Evolutionary conservation across 352 stramenopile genomes (phyloP).

Genomic region (Discostella stelligera): DNA sequence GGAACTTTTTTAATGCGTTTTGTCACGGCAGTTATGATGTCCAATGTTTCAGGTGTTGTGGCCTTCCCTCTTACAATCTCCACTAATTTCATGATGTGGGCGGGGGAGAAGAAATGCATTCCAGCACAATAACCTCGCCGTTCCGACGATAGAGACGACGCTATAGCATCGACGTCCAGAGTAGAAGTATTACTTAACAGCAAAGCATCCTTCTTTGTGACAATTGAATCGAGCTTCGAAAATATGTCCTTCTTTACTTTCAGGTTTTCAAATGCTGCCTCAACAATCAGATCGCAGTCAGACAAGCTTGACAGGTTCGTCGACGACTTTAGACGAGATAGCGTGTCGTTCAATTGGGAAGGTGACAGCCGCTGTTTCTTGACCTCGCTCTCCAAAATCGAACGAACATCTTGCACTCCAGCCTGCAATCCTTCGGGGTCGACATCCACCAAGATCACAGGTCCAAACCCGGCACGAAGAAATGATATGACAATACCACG

Average conservation of each 20-base stretch:
- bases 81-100: constrained; percentile 86
- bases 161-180: constrained; percentile 86
- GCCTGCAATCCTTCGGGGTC: constrained; percentile 79
- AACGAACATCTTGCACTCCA: constrained; percentile 79
- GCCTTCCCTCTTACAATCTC: constrained; percentile 83
- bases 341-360: constrained; percentile 83
- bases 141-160: constrained; percentile 52
- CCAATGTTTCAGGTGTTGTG: constrained; percentile 62
- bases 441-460: constrained; percentile 86
- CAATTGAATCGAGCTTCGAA: constrained; percentile 74
- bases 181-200: constrained; percentile 86
- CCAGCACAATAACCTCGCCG: constrained; percentile 74
- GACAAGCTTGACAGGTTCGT: constrained; percentile 79
- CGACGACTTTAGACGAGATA: constrained; percentile 83
- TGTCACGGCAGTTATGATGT: constrained; percentile 80
- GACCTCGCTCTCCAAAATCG: constrained; percentile 88
- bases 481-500: constrained; percentile 94
- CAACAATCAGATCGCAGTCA: constrained; percentile 90
- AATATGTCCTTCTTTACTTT: constrained; percentile 91
- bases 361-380: constrained; percentile 85
- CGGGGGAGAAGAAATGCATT: constrained; percentile 89
- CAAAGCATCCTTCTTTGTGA: constrained; percentile 65
- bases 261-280: constrained; percentile 97
- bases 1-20: constrained; percentile 86
- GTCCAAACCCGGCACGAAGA: constrained; percentile 86